Evolutionary conservation across 164 flowering plant genomes (phyloP).

Genomic region (Annona cherimola): DNA sequence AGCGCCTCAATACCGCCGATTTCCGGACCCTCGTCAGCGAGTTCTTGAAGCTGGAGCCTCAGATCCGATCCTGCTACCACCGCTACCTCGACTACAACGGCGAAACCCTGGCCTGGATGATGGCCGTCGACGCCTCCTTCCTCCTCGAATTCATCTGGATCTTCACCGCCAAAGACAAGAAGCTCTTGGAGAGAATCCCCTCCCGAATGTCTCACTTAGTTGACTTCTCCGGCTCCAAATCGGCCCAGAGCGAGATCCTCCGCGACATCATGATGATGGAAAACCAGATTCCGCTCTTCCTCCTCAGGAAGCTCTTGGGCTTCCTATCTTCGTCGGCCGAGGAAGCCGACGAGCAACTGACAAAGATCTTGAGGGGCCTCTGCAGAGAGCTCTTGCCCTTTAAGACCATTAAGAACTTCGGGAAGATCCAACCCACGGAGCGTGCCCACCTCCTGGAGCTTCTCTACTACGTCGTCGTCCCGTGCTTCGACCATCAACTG

Average conservation of each 20-base stretch:
- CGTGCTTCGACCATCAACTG: conserved; percentile 1
- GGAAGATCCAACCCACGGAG: background rate
- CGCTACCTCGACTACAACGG: conserved; percentile 22
- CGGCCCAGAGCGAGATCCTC: conserved; percentile 19
- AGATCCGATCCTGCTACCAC: conserved; percentile 23
- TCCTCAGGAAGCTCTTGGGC: conserved; percentile 7
- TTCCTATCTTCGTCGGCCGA: conserved; percentile 15
- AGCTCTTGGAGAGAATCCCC: background rate
- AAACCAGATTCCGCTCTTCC: conserved; percentile 22
- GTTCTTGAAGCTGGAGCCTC: conserved; percentile 13
- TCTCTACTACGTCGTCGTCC: conserved; percentile 23
- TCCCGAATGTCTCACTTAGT: conserved; percentile 16
- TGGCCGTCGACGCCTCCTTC: conserved; percentile 29
- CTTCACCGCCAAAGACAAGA: conserved; percentile 13
- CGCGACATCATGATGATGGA: conserved; percentile 25
- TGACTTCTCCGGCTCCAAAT: conserved; percentile 14
- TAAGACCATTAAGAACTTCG: conserved; percentile 4
- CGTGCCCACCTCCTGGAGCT: conserved; percentile 33
- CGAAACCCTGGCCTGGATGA: conserved; percentile 26
- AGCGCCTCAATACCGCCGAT: conserved; percentile 10
- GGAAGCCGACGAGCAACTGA: conserved; percentile 18
- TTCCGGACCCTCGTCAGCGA: conserved; percentile 15
- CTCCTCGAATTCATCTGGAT: conserved; percentile 24
- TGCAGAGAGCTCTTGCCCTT: conserved; percentile 37
- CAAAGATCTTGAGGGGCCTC: conserved; percentile 27